Base-by-base conservation (phyloP, 1,284 basidiomycete species). In the Bjerkandera adusta region DNA sequence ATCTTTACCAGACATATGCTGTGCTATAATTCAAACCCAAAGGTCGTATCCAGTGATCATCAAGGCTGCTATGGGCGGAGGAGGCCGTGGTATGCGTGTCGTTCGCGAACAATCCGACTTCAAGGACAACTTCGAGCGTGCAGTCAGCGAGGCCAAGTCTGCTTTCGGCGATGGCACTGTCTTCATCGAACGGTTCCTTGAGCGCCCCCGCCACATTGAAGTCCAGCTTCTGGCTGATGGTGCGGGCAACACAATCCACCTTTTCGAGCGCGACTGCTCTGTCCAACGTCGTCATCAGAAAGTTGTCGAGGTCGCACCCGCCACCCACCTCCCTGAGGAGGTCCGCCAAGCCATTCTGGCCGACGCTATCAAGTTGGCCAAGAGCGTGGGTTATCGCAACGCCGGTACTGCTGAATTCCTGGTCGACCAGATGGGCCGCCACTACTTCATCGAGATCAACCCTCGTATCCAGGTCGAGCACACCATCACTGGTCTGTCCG, bases 381-480 rank as follows among this genome's bases (percentile, higher is more conserved):
- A 79, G 71, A 89, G 89, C 48, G 96, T 98, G 57, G 83, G 85
- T 15, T 99, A 99, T 70, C 81, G 92, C 57, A 97, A 97, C 67
- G 96, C 96, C 41, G 96, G 96, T 60, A 99, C 96, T 27, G 94
- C 92, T 37, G 94, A 97, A 70, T 96, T 97, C 77, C 76, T 98
- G 63, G 93, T 98, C 54, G 96, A 98, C 70, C 89, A 94, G 68
- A 83, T 90, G 76, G 91, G 89, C 61, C 81, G 95, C 55, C 92
- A 97, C 71, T 97, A 98, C 72, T 98, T 99, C 72, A 98, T 99
- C 64, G 96, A 99, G 69, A 97, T 95, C 61, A 97, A 96, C 70
- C 92, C 95, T 36, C 92, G 94, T 75, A 97, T 97, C 61, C 94
- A 98, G 69, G 94, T 98, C 69, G 95, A 97, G 68, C 95, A 98